These are phyloP conservation scores for Ophidiomyces ophidiicola DNA, from an alignment of 2,329 filamentous ascomycete species.

Conservation along the genomic window DNA sequence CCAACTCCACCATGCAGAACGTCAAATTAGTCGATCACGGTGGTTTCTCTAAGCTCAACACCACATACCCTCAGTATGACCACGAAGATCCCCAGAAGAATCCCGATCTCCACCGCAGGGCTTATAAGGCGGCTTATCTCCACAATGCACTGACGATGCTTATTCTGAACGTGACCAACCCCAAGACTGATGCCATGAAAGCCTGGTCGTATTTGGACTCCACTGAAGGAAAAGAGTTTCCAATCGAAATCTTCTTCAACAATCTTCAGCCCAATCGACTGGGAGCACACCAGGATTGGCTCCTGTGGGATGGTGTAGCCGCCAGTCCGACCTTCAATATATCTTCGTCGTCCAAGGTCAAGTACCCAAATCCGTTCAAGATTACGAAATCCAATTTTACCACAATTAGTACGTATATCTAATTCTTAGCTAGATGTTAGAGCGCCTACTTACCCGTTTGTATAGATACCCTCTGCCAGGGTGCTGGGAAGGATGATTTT, in stretches of 20 bases:
- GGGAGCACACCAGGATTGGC: constrained; percentile 3
- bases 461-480: constrained; percentile 22
- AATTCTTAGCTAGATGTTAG: not conserved
- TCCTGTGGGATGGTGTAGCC: constrained; percentile 3
- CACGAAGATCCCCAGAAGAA: constrained; percentile 25
- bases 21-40: constrained; percentile 33
- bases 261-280: constrained; percentile 2
- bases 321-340: not conserved
- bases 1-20: constrained; percentile 11
- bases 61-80: constrained; percentile 24
- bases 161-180: constrained; percentile 32
- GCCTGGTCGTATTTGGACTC: constrained; percentile 32
- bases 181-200: constrained; percentile 13
- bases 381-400: constrained; percentile 21
- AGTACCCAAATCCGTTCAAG: constrained; percentile 25
- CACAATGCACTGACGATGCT: constrained; percentile 33
- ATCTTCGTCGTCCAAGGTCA: constrained; percentile 1
- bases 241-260: constrained; percentile 9
- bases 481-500: constrained; percentile 21
- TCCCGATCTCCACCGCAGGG: constrained; percentile 29
- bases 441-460: constrained; percentile 1
- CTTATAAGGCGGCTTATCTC: constrained; percentile 36
- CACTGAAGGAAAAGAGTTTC: constrained; percentile 25
- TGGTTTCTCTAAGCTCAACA: constrained; percentile 33
- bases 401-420: constrained; percentile 16